Evolutionary conservation across 78 protist species (phyloP).

Genomic region (Speleostelium caveatum): DNA sequence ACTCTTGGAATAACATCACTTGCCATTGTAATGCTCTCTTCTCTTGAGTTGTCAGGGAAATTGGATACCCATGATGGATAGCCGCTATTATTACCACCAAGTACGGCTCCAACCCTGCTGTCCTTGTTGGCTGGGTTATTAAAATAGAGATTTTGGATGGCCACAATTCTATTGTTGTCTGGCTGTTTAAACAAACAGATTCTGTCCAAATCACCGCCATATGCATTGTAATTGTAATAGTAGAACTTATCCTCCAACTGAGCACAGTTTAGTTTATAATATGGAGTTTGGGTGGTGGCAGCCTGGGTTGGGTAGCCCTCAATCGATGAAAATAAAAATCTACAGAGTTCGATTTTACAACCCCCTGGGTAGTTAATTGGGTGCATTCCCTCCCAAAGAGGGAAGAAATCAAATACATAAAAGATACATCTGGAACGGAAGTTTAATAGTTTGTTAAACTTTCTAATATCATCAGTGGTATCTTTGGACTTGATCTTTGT

Average conservation of each 20-base stretch:
- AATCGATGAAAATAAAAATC: neutral
- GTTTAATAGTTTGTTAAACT: too few relatives aligned
- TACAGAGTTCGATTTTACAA: neutral
- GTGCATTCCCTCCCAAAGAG: neutral
- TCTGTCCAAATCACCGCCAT: neutral
- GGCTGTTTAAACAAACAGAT: neutral
- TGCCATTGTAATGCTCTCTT: too few relatives aligned
- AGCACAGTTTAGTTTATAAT: neutral
- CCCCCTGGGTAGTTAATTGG: neutral
- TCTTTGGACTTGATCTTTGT: neutral
- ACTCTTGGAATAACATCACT: neutral
- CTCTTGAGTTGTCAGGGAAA: neutral
- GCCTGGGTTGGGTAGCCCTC: neutral
- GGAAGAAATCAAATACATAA: neutral
- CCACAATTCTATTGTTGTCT: neutral
- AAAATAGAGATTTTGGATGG: neutral
- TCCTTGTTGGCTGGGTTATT: neutral
- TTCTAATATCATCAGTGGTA: neutral
- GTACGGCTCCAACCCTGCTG: neutral
- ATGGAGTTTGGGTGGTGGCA: neutral
- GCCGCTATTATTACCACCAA: neutral
- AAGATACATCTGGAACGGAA: neutral
- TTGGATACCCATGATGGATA: neutral
- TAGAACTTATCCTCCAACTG: neutral
- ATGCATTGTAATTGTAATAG: neutral